Evolutionary conservation across 176 grass and related monocot genomes (phyloP).

Genomic region (Aegilops umbellulata): DNA sequence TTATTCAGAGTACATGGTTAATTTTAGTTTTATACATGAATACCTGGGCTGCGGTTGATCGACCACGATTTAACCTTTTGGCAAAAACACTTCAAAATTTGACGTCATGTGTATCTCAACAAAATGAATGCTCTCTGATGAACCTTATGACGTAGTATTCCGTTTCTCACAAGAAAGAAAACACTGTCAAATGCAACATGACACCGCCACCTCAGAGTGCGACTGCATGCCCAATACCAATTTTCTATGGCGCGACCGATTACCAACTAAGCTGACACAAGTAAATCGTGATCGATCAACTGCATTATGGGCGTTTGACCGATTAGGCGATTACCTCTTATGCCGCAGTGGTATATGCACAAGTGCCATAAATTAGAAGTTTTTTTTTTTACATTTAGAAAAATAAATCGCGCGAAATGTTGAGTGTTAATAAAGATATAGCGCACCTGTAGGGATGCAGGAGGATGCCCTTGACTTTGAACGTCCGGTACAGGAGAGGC

Average conservation of each 20-base stretch:
- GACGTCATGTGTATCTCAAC: not conserved
- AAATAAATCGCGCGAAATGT: not conserved
- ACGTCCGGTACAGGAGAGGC: conserved; percentile 46
- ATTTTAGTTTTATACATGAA: not conserved
- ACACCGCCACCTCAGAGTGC: not conserved
- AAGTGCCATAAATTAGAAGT: too few relatives aligned
- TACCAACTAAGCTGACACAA: not conserved
- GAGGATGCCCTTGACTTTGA: conserved; percentile 43
- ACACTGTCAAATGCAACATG: not conserved
- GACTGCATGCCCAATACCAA: not conserved
- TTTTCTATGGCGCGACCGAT: not conserved
- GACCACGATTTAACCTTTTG: not conserved
- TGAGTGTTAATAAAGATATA: not conserved
- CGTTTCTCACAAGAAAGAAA: not conserved
- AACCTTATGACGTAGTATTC: not conserved
- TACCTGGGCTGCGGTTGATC: not conserved
- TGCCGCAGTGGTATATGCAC: too few relatives aligned
- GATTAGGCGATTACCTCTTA: not conserved
- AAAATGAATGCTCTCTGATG: not conserved
- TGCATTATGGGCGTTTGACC: not conserved
- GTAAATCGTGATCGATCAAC: not conserved
- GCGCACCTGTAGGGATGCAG: conserved; percentile 36
- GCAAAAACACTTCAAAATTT: too few relatives aligned
- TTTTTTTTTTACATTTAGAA: not conserved
- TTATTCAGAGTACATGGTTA: not conserved